Evolutionary conservation across 306 rosid species (phyloP), one percentile per base, ranked within the genome.

Genomic region (Coriaria nepalensis): DNA sequence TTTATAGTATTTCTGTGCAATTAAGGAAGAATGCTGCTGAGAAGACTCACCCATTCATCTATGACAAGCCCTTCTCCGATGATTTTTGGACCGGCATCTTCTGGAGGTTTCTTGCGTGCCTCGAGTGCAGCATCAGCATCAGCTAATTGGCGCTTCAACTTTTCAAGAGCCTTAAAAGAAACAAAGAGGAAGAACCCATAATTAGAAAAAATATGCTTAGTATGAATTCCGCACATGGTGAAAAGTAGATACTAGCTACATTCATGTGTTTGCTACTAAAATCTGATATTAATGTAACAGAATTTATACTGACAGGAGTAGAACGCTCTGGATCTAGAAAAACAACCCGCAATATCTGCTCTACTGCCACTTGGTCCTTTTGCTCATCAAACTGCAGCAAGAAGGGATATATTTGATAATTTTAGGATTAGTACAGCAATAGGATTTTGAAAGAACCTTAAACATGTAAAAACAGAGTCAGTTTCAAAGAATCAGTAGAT

Each of bases 31-130:
- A 20, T n/a, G 3, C 29, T 20, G 29, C 29, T 20, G 29, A 20
- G 29, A 20, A 50, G 13, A 71, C 84, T 69, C 50, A 84, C 95
- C 95, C 95, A 85, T 79, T 90, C 95, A 57, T 90, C 95, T 57
- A 90, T 90, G 45, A 90, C 97, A 6, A 90, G 95, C 50, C 95
- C 95, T 65, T 86, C 93, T 50, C 95, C 93, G 7, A 86, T 76
- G 39, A 81, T 78, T 64, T 62, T 78, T 45, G 85, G 78, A 50
- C 93, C 93, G 5, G 82, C 37, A 44, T 78, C 93, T 63, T 86
- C 95, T 1, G 73, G 66, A 33, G 82, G 93, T 55, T 85, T 78
- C 77, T 73, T 81, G 37, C 80, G 93, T 6, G 82, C 72, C 74
- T 86, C 95, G 6, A 81, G 56, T 0, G 82, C 93, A 45, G 87